Base-by-base conservation (phyloP, 1,284 basidiomycete genomes). In the Volvariella surrecta region DNA sequence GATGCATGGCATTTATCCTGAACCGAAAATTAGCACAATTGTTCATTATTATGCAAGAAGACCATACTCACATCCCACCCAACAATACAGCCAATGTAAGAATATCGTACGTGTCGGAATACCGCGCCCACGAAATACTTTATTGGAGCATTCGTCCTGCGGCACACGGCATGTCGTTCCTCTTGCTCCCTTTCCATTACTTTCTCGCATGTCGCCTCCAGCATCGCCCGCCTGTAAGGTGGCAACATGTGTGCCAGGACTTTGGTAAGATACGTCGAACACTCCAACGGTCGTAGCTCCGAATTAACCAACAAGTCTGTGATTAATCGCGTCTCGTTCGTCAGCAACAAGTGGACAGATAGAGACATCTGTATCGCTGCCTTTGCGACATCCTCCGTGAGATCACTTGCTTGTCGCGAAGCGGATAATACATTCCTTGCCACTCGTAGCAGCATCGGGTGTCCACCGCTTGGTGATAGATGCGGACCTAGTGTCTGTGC, bases 101-200 rank as follows among this genome's bases (percentile, higher is more conserved):
- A 55, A 44, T 66, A 68, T 31, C 48, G 54, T 22, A 43, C 54
- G 54, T 78, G 74, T 40, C 54, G 54, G 45, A 78, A 73, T n/a
- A 71, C 54, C 60, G 72, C 66, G 3, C 77, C 77, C 31, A 74
- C 73, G 48, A 73, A 75, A 52, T 67, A 64, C 51, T 60, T 56
- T 4, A 75, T 57, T 4, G 47, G 50, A 10, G 21, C 21, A n/a
- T 49, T 43, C 9, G 41, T 22, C 13, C 54, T 60, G 19, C 65
- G 64, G 20, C 49, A 44, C 32, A 51, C 54, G 9, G 54, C 49
- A 8, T 46, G 30, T 16, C 60, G 61, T 1, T 52, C 49, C 28
- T 62, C 52, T 19, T 60, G 58, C 44, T 71, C 66, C 2, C 51
- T 45, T 34, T 60, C 57, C 11, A 68, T 48, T 2, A 56, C 47